Percentiles rank a stretch among this genome's conserved stretches.
Evolutionary conservation across 2,329 filamentous ascomycete genomes (phyloP).

Genomic region (Aspergillus eucalypticola): DNA sequence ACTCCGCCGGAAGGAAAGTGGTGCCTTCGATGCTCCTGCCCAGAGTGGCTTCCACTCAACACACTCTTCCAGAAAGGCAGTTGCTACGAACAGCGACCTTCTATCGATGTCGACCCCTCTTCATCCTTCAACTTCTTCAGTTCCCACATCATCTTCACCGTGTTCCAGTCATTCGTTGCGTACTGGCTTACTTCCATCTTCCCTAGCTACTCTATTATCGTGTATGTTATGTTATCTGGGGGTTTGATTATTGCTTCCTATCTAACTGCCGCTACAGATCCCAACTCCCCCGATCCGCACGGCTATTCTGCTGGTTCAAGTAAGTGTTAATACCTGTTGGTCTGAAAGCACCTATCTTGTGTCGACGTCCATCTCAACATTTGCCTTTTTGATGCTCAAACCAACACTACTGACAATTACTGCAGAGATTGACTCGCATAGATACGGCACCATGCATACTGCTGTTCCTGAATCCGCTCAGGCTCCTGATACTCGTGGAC

Average conservation of each 20-base stretch:
- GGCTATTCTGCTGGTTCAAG: not conserved
- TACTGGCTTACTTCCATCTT: not conserved
- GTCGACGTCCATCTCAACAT: not conserved
- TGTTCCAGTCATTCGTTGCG: slow-evolving; percentile 4
- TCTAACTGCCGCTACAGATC: not conserved
- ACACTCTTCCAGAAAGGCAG: not conserved
- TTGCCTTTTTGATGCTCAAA: not conserved
- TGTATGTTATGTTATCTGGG: not conserved
- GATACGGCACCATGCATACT: slow-evolving; percentile 1
- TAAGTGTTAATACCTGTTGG: not conserved
- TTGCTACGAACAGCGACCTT: not conserved
- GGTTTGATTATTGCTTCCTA: not conserved
- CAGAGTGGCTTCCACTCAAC: not conserved
- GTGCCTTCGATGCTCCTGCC: not conserved
- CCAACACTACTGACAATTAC: not conserved
- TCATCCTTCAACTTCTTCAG: not conserved
- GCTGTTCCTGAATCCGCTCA: slow-evolving; percentile 2
- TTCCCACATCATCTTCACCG: not conserved
- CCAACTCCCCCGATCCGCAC: not conserved
- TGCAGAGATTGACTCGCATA: not conserved
- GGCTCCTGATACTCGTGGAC: slow-evolving; percentile 3
- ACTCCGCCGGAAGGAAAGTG: not conserved
- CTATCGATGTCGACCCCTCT: not conserved
- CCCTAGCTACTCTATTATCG: slow-evolving; percentile 2
- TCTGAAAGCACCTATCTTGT: not conserved